Conservation (phyloP, 495 filamentous ascomycete species). For the Wilcoxina mikolae region DNA sequence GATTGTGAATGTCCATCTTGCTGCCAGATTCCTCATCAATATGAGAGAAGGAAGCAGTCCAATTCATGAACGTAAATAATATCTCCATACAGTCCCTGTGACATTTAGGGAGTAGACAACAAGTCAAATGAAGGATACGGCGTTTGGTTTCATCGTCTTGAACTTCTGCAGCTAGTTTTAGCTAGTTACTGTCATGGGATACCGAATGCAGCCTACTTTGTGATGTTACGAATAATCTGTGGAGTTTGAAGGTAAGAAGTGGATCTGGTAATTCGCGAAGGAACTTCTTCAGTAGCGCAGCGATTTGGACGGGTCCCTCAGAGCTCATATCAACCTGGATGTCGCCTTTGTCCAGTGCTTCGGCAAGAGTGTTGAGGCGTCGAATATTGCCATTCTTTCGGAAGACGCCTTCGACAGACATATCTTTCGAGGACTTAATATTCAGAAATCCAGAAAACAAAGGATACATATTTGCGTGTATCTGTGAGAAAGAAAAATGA, state of each 20-base stretch:
- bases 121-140: constrained; percentile 76
- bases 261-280: constrained; percentile 90
- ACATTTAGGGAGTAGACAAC: constrained; percentile 81
- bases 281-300: constrained; percentile 89
- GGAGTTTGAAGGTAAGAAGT: constrained; percentile 85
- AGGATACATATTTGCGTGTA: too few relatives aligned
- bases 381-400: constrained; percentile 98
- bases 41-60: constrained; percentile 92
- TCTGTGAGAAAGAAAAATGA: too few relatives aligned
- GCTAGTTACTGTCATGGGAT: not conserved
- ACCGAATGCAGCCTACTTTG: constrained; percentile 42
- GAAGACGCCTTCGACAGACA: constrained; percentile 97
- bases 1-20: constrained; percentile 98
- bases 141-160: constrained; percentile 65
- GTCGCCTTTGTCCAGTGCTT: constrained; percentile 64
- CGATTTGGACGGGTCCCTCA: constrained; percentile 82
- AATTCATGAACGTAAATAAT: constrained; percentile 90
- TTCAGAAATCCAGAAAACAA: constrained; percentile 8
- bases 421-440: constrained; percentile 39
- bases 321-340: constrained; percentile 67
- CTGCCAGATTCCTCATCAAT: constrained; percentile 83
- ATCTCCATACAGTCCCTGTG: constrained; percentile 93
- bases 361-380: constrained; percentile 67
- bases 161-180: constrained; percentile 42
- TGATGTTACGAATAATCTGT: constrained; percentile 75